These are phyloP conservation scores for Monascus ruber DNA, from an alignment of 2,329 filamentous ascomycete genomes.

Conservation along the genomic window DNA sequence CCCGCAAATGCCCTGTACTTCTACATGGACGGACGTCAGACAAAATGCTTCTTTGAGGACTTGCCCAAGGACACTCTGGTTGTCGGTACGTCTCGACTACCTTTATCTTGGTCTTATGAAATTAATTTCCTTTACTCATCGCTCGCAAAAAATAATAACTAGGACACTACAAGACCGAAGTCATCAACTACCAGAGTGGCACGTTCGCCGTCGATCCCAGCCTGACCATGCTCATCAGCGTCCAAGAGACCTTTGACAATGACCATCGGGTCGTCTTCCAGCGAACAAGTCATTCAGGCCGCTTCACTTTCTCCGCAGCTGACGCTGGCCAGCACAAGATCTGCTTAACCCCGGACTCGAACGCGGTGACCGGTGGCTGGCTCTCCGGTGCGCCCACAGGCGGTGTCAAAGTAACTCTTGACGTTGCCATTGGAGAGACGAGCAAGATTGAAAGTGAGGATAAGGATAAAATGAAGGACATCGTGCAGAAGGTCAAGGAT, in stretches of 20 bases:
- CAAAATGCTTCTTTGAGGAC: slow-evolving; percentile 98
- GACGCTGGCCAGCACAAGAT: slow-evolving; percentile 93
- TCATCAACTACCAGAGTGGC: slow-evolving; percentile 61
- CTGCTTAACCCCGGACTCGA: slow-evolving; percentile 80
- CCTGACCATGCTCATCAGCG: slow-evolving; percentile 77
- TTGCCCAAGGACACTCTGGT: slow-evolving; percentile 95
- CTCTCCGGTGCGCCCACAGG: slow-evolving; percentile 57
- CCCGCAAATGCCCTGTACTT: slow-evolving; percentile 83
- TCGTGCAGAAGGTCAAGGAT: slow-evolving; percentile 79
- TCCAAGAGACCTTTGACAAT: slow-evolving; percentile 94
- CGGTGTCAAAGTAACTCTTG: slow-evolving; percentile 72
- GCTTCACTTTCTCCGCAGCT: slow-evolving; percentile 91
- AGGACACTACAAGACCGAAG: slow-evolving; percentile 78
- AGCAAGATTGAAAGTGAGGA: slow-evolving; percentile 87
- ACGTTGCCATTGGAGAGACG: slow-evolving; percentile 89
- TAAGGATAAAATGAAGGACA: slow-evolving; percentile 83
- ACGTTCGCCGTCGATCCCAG: slow-evolving; percentile 62
- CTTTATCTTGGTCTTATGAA: neutral
- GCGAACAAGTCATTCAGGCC: slow-evolving; percentile 61
- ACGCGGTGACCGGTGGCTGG: slow-evolving; percentile 59
- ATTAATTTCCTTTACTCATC: neutral
- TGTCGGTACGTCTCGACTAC: slow-evolving; percentile 50
- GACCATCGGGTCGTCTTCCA: slow-evolving; percentile 92
- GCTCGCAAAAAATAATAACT: slow-evolving; percentile 1
- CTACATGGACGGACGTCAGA: slow-evolving; percentile 73